Conservation (phyloP, 306 rosid species). For the Quercus variabilis region DNA sequence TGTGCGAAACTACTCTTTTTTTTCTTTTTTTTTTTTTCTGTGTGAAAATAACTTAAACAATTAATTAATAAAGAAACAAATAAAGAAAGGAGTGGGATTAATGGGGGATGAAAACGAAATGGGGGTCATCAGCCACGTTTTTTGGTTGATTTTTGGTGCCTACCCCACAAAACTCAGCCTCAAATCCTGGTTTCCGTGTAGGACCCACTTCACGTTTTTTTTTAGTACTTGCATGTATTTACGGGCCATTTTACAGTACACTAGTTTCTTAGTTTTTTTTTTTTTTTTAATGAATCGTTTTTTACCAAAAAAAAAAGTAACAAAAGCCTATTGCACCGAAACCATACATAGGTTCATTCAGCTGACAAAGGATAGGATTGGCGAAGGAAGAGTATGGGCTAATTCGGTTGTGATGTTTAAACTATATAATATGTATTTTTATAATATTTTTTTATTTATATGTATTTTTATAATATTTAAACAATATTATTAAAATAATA, state of each 20-base stretch:
- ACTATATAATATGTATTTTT: too few relatives aligned
- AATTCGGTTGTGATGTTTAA: too few relatives aligned
- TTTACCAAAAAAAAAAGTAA: too few relatives aligned
- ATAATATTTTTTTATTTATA: too few relatives aligned
- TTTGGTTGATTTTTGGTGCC: conserved; percentile 25
- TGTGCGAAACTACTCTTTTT: too few relatives aligned
- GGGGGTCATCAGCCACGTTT: conserved; percentile 37
- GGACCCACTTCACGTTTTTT: conserved; percentile 19
- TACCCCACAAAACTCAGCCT: neutral
- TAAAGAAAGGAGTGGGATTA: conserved; percentile 14
- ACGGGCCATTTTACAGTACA: neutral
- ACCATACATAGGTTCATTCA: conserved; percentile 9
- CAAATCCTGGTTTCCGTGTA: conserved; percentile 13
- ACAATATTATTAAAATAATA: too few relatives aligned
- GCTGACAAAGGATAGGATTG: neutral
- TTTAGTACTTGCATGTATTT: neutral
- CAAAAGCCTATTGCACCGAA: neutral
- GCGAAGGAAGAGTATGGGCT: too few relatives aligned
- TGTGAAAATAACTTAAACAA: neutral
- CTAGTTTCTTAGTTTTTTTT: too few relatives aligned
- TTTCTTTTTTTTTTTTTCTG: neutral
- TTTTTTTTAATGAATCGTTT: too few relatives aligned
- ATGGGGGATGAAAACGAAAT: conserved; percentile 15
- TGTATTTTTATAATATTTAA: rapidly evolving
- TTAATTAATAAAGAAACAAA: neutral